Conservation (phyloP, 208 protist genomes). For the Trypanosoma rangeli region DNA sequence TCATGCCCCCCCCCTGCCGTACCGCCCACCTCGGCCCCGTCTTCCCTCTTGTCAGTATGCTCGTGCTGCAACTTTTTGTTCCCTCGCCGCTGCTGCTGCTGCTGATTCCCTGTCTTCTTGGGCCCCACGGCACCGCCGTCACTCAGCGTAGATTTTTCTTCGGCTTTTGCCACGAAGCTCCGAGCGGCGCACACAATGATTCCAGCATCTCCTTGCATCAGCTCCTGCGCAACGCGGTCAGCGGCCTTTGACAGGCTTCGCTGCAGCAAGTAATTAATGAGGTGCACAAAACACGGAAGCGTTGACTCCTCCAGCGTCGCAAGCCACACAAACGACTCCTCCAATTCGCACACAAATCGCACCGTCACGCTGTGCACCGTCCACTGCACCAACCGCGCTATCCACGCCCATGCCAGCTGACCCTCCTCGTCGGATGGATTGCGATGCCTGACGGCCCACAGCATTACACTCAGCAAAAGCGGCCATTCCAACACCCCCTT, state of each 20-base stretch:
- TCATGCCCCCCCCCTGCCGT: conserved; percentile 18
- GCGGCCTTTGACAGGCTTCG: conserved; percentile 86
- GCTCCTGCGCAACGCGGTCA: conserved; percentile 73
- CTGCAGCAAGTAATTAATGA: conserved; percentile 80
- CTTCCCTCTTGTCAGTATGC: conserved; percentile 17
- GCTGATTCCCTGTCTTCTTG: not conserved
- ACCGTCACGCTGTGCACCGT: conserved; percentile 84
- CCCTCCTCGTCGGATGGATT: conserved; percentile 22
- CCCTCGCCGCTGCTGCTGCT: not conserved
- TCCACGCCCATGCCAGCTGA: conserved; percentile 62
- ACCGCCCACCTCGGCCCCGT: not conserved
- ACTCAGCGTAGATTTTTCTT: conserved; percentile 34
- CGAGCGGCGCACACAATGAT: conserved; percentile 63
- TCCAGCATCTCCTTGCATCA: conserved; percentile 50
- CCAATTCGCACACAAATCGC: conserved; percentile 61
- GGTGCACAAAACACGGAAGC: conserved; percentile 79
- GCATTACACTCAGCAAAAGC: conserved; percentile 73
- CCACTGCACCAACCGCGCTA: conserved; percentile 78
- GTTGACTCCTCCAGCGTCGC: conserved; percentile 46
- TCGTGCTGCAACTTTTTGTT: conserved; percentile 3
- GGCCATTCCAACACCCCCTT: conserved; percentile 80
- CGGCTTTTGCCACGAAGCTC: conserved; percentile 47
- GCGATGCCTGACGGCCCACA: conserved; percentile 66
- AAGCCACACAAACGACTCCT: conserved; percentile 78
- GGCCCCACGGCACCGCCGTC: not conserved